A percentile compares a stretch with the other conserved stretches of the same genome.
These are phyloP conservation scores for Sanguinoderma infundibulare DNA, from an alignment of 1,284 basidiomycete genomes.

Conservation along the genomic window DNA sequence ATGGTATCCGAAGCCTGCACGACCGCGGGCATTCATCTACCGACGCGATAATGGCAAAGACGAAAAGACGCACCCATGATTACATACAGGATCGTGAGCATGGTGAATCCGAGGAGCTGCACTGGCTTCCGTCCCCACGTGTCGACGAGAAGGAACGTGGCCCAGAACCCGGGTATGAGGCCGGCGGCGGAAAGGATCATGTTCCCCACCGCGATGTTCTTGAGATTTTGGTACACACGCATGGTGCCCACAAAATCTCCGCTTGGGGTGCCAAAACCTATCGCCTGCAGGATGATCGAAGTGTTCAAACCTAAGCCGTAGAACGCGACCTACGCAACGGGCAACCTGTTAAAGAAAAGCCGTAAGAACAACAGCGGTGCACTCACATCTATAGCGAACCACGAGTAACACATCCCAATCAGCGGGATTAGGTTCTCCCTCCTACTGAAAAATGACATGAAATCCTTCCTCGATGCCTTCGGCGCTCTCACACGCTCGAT, in stretches of 20 bases:
- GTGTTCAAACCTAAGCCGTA: slow-evolving; percentile 87
- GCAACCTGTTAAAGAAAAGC: neutral
- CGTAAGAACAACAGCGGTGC: neutral
- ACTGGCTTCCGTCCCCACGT: slow-evolving; percentile 76
- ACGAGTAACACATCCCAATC: slow-evolving; percentile 66
- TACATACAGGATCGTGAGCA: slow-evolving; percentile 71
- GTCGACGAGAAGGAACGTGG: slow-evolving; percentile 71
- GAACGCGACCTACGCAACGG: slow-evolving; percentile 69
- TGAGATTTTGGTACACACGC: slow-evolving; percentile 53
- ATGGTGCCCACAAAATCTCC: slow-evolving; percentile 36
- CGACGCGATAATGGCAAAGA: neutral
- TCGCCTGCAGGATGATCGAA: slow-evolving; percentile 61
- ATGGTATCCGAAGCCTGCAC: slow-evolving; percentile 72
- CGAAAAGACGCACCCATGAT: slow-evolving; percentile 51
- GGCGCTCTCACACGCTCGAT: slow-evolving; percentile 66
- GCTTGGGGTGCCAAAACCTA: slow-evolving; percentile 56
- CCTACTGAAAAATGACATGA: slow-evolving; percentile 61
- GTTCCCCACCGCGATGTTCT: slow-evolving; percentile 64
- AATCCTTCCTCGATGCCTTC: slow-evolving; percentile 70
- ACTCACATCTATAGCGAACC: slow-evolving; percentile 79
- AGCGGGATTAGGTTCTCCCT: slow-evolving; percentile 70
- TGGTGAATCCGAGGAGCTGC: slow-evolving; percentile 78
- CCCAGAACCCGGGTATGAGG: slow-evolving; percentile 78
- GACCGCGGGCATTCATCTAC: neutral
- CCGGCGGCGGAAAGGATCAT: slow-evolving; percentile 74